Base-by-base conservation (phyloP, 768 basidiomycete species). In the Lactarius akahatsu region DNA sequence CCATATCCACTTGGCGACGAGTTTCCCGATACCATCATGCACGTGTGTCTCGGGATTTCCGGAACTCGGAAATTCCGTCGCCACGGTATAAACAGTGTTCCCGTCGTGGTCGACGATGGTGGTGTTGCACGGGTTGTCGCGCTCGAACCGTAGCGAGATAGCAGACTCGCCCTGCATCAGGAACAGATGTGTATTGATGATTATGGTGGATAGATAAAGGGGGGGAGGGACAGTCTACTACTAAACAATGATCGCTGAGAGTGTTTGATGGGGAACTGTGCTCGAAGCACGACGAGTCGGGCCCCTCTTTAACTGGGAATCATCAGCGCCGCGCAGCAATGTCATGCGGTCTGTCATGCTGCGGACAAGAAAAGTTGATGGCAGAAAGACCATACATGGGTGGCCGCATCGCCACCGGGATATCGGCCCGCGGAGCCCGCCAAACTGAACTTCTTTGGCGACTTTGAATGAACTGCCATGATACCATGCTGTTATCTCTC, bases 91-190 rank as follows among this genome's bases (percentile, higher is more conserved):
- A 11, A 63, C 28, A 3, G 40, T 43, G 62, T 54, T 52, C 36
- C 56, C 59, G 40, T 59, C 61, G 4, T 36, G 41, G 43, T 65
- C 69, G 61, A 69, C 8, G 67, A 70, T 62, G 11, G 64, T 58
- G 6, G 69, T 70, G 58, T 69, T 70, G 62, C 68, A 70, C 6
- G 67, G 67, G 68, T 69, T 69, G 64, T 70, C 69, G 32, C 45
- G 61, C 41, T 69, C 63, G 41, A 70, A 15, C 3, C 40, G 43
- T 0, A 67, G 62, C 11, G 66, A 63, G 62, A 59, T 13, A 10
- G 36, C 41, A 4, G 45, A 57, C 41, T 36, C 56, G 38, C 13
- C 45, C 23, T 57, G 36, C 57, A 26, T 59, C 26, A 57, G 26
- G 15, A 55, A 40, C 5, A 28, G 65, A 54, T 38, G 15, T 3